Evolutionary conservation across 352 stramenopile genomes (phyloP).

Genomic region (Globisporangium alternatum): DNA sequence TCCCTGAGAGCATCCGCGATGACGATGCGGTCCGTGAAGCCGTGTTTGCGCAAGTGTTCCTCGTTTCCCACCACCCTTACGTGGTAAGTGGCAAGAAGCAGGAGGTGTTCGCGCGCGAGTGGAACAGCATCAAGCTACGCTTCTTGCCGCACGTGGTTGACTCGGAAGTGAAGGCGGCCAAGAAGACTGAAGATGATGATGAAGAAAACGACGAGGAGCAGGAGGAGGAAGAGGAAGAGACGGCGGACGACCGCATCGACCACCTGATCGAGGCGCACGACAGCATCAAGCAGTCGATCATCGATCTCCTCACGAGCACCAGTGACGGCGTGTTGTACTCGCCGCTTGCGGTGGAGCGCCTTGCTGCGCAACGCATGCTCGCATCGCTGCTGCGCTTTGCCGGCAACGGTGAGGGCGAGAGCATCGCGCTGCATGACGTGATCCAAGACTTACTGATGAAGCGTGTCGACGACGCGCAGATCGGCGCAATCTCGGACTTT

Average conservation of each 20-base stretch:
- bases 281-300: slow-evolving; percentile 51
- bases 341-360: slow-evolving; percentile 36
- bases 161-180: background rate
- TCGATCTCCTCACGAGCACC: slow-evolving; percentile 42
- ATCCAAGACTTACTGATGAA: slow-evolving; percentile 60
- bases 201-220: slow-evolving; percentile 49
- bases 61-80: slow-evolving; percentile 73
- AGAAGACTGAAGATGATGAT: slow-evolving; percentile 12
- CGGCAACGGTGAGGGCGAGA: slow-evolving; percentile 76
- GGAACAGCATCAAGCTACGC: slow-evolving; percentile 53
- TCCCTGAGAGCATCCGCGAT: slow-evolving; percentile 37
- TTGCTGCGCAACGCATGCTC: slow-evolving; percentile 65
- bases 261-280: slow-evolving; percentile 75
- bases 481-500: slow-evolving; percentile 50
- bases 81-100: slow-evolving; percentile 59
- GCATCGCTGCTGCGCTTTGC: slow-evolving; percentile 75
- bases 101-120: slow-evolving; percentile 56
- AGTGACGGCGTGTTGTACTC: slow-evolving; percentile 58
- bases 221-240: slow-evolving; percentile 37
- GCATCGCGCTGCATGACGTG: slow-evolving; percentile 65
- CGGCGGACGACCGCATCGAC: slow-evolving; percentile 68
- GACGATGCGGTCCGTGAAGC: slow-evolving; percentile 31
- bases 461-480: slow-evolving; percentile 42
- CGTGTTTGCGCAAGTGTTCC: slow-evolving; percentile 49
- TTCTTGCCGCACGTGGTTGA: slow-evolving; percentile 40